Base-by-base conservation (phyloP, 1,139 yeast genomes). In the Debaryomyces sp. region DNA sequence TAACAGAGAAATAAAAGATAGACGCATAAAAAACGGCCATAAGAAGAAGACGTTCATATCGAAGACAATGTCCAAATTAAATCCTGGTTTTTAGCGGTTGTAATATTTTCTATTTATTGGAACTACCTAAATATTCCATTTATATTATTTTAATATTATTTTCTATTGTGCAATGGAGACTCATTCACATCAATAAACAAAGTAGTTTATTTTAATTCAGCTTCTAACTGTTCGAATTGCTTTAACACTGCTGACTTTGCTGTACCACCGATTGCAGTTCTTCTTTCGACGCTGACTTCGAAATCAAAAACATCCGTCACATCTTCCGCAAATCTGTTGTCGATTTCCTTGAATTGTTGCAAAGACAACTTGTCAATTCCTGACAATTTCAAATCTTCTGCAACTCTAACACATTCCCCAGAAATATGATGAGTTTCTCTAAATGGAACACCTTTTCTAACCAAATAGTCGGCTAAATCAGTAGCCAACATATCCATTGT, bases 401-500 rank as follows among this genome's bases (percentile, higher is more conserved):
- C 97, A 46, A 73, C 68, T 58, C 96, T 85, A 45, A 94, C 99
- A 72, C 97, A 94, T 67, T 90, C 97, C 49, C 99, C 99, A 5
- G 97, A 90, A 54, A 94, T 92, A 68, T 94, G 98, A 70, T 94
- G 99, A 2, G 99, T 94, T 73, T 94, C 98, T 77, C 99, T 89
- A 76, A 94, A 94, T 50, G 99, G 99, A 55, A 94, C 99, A 49
- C 99, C 99, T 70, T 87, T 91, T 75, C 97, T 85, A 48, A 94
- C 99, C 58, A 94, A 80, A 70, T 94, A 94, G 70, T 94, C 99
- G 38, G 99, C 99, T 60, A 94, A 80, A 67, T 94, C 99, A 22
- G 99, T 94, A 15, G 99, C 99, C 62, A 94, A 81, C 99, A 94
- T 95, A 69, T 95, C 99, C 96, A 92, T 92, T 30, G 98, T 92